Evolutionary conservation across 2,329 filamentous ascomycete genomes (phyloP).

Genomic region (Hypoxylon sp.): DNA sequence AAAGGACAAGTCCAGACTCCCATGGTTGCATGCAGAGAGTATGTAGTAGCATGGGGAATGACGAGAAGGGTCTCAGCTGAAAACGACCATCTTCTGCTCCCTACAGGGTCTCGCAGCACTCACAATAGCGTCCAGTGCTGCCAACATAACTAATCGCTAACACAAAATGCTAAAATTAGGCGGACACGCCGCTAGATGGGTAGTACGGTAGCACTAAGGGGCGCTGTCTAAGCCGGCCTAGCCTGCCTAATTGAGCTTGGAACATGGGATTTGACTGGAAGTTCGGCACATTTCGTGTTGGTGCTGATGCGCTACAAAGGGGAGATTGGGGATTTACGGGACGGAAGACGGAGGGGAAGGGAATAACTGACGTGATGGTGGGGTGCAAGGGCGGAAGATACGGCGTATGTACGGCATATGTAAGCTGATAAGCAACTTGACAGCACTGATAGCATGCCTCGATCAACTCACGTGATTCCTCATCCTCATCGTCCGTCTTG

Average conservation of each 20-base stretch:
- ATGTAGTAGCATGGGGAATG: background rate
- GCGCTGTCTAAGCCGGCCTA: constrained; percentile 1
- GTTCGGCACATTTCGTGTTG: constrained; percentile 32
- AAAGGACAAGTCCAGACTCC: constrained; percentile 15
- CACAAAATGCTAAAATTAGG: constrained; percentile 38
- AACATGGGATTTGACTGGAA: constrained; percentile 26
- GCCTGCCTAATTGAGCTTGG: constrained; percentile 30
- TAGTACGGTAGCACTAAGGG: constrained; percentile 7
- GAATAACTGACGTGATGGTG: background rate
- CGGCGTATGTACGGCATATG: background rate
- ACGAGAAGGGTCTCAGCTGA: constrained; percentile 35
- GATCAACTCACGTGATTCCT: constrained; percentile 6
- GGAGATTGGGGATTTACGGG: background rate
- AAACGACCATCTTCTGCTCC: constrained; percentile 6
- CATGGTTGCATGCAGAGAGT: constrained; percentile 12
- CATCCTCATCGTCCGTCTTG: background rate
- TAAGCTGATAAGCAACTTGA: background rate
- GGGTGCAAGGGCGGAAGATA: too few species aligned
- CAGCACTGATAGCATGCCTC: background rate
- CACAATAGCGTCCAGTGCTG: constrained; percentile 17
- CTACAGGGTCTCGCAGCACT: background rate
- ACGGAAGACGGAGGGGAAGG: background rate
- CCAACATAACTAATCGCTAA: constrained; percentile 12
- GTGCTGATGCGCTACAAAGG: constrained; percentile 23
- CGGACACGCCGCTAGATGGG: constrained; percentile 13